Percentiles rank a stretch among this genome's conserved stretches.
These are phyloP conservation scores for Mucor racemosus DNA, from an alignment of 371 early-diverging fungal genomes.

Conservation along the genomic window DNA sequence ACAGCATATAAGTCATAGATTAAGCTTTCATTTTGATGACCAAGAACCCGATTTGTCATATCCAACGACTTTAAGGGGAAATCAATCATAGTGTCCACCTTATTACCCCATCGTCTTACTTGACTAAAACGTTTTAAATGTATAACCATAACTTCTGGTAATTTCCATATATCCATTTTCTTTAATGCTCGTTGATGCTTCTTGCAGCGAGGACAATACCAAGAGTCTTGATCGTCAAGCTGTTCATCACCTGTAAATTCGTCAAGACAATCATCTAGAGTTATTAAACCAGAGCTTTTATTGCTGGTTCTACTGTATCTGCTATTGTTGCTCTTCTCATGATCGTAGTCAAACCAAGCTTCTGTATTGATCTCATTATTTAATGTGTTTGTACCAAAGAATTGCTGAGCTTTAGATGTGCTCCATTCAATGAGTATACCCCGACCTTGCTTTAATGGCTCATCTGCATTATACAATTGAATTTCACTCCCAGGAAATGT, in stretches of 20 bases:
- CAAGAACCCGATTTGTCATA: conserved; percentile 37
- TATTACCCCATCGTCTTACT: conserved; percentile 61
- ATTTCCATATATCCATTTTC: conserved; percentile 56
- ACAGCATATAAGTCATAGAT: conserved; percentile 90
- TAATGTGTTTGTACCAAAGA: conserved; percentile 33
- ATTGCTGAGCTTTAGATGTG: conserved; percentile 28
- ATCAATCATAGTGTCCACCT: conserved; percentile 66
- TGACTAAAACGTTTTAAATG: conserved; percentile 75
- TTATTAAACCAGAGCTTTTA: neutral
- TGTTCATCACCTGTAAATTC: conserved; percentile 66
- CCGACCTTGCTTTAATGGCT: conserved; percentile 35
- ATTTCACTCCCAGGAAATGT: conserved; percentile 1
- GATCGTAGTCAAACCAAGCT: conserved; percentile 38
- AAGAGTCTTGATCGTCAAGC: conserved; percentile 66
- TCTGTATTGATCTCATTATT: conserved; percentile 20
- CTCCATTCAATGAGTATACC: conserved; percentile 44
- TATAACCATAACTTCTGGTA: conserved; percentile 64
- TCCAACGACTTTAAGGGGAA: conserved; percentile 59
- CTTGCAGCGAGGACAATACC: conserved; percentile 72
- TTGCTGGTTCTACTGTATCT: neutral
- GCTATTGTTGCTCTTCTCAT: neutral
- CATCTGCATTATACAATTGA: neutral
- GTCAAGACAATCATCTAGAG: conserved; percentile 61
- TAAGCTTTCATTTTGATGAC: conserved; percentile 23
- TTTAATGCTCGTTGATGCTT: conserved; percentile 58